These are phyloP conservation scores for Hygrophorus pudorinus DNA, from an alignment of 768 basidiomycete genomes.

Conservation along the genomic window DNA sequence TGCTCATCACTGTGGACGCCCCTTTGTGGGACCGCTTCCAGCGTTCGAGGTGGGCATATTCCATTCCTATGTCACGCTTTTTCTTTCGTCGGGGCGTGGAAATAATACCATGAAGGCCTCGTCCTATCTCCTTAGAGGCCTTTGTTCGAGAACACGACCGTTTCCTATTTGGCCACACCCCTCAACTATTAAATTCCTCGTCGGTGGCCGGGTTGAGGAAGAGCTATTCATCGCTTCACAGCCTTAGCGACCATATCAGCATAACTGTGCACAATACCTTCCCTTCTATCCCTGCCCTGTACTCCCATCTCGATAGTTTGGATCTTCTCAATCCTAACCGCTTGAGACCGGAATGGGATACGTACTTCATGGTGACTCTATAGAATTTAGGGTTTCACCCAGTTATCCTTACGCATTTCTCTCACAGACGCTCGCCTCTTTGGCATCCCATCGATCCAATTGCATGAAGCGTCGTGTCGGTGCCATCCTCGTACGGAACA, in stretches of 20 bases:
- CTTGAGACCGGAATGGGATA: constrained; percentile 86
- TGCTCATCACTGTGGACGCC: constrained; percentile 77
- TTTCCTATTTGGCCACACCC: constrained; percentile 44
- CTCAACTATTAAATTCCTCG: constrained; percentile 7
- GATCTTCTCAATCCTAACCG: constrained; percentile 65
- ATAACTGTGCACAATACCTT: constrained; percentile 62
- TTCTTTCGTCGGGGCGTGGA: background rate
- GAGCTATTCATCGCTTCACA: constrained; percentile 19
- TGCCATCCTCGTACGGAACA: constrained; percentile 81
- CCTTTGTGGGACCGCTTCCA: constrained; percentile 62
- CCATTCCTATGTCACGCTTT: background rate
- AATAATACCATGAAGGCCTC: background rate
- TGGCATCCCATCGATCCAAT: constrained; percentile 85
- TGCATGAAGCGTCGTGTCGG: constrained; percentile 98
- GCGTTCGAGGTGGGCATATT: constrained; percentile 40
- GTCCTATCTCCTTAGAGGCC: constrained; percentile 42
- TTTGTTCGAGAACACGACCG: constrained; percentile 71
- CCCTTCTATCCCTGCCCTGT: constrained; percentile 37
- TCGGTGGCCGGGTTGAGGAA: background rate
- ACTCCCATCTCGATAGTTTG: constrained; percentile 54
- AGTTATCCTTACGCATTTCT: background rate
- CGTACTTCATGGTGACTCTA: constrained; percentile 84
- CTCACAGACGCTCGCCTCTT: constrained; percentile 70
- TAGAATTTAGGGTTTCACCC: background rate
- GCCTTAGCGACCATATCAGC: constrained; percentile 41